phyloP scores from a whole-genome alignment of 1,139 yeast genomes.

The Candida sp. region DNA sequence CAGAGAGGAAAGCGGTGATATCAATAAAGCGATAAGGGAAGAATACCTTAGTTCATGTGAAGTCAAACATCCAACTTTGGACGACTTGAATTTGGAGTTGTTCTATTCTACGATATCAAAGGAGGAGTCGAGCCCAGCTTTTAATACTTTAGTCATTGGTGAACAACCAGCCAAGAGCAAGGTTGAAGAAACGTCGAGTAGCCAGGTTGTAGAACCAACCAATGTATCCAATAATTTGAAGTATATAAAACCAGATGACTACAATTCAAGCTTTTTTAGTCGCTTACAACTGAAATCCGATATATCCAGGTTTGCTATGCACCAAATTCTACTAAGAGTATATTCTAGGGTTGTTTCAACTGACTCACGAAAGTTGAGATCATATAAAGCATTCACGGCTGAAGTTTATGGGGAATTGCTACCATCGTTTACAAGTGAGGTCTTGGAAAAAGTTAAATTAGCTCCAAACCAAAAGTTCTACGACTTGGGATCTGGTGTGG shows the following conservation, averaged over 20 bases:
- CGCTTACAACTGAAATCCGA: conserved; percentile 27
- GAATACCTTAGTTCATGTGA: conserved; percentile 21
- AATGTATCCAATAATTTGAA: conserved; percentile 4
- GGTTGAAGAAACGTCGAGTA: neutral
- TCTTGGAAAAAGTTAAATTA: conserved; percentile 62
- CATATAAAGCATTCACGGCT: conserved; percentile 84
- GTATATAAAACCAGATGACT: conserved; percentile 17
- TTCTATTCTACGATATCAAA: conserved; percentile 22
- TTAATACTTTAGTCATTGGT: conserved; percentile 5
- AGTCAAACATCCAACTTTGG: conserved; percentile 11
- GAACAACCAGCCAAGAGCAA: neutral
- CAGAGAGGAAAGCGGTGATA: conserved; percentile 4
- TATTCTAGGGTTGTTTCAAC: conserved; percentile 82
- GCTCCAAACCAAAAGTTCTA: conserved; percentile 57
- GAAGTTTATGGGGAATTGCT: conserved; percentile 90
- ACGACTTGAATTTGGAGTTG: conserved; percentile 21
- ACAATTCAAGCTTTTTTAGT: conserved; percentile 24
- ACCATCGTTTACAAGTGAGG: conserved; percentile 71
- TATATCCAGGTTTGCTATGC: conserved; percentile 57
- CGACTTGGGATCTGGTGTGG: conserved; percentile 93
- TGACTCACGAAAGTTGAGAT: conserved; percentile 57
- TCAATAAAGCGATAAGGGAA: conserved; percentile 28
- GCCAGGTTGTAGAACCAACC: conserved; percentile 6
- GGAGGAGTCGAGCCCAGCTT: conserved; percentile 12
- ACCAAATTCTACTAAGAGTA: conserved; percentile 67